phyloP scores from a whole-genome alignment of 2,329 filamentous ascomycete genomes.

The Colletotrichum sp. region DNA sequence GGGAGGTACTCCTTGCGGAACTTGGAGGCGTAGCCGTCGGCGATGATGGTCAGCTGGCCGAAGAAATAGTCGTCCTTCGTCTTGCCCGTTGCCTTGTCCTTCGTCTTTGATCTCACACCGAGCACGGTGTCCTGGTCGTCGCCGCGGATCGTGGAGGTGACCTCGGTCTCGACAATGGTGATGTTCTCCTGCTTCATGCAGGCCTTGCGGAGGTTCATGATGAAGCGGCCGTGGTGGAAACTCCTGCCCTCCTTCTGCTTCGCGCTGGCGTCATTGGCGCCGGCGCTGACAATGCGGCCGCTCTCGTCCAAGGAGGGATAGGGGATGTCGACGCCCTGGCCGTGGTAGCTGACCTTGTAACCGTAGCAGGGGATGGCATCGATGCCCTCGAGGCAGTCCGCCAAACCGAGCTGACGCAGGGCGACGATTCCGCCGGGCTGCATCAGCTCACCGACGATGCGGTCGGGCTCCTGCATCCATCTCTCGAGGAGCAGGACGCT shows the following conservation, averaged over 20 bases:
- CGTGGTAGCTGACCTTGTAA: constrained; percentile 87
- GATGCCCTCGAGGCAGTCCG: constrained; percentile 84
- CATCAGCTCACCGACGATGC: constrained; percentile 93
- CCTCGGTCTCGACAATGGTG: constrained; percentile 89
- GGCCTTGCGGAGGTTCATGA: constrained; percentile 78
- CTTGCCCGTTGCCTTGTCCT: constrained; percentile 57
- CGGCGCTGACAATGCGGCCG: constrained; percentile 31
- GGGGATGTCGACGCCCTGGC: constrained; percentile 73
- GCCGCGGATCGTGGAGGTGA: constrained; percentile 75
- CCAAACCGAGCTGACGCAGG: constrained; percentile 79
- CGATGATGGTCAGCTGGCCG: constrained; percentile 84
- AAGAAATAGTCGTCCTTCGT: constrained; percentile 81
- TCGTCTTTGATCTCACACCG: constrained; percentile 79
- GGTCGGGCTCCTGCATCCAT: constrained; percentile 89
- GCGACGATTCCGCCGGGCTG: constrained; percentile 90
- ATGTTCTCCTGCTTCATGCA: constrained; percentile 82
- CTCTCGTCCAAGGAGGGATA: constrained; percentile 72
- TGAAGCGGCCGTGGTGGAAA: constrained; percentile 96
- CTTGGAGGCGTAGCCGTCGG: constrained; percentile 91
- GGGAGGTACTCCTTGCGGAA: constrained; percentile 83
- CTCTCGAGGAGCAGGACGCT: constrained; percentile 90
- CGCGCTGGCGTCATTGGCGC: constrained; percentile 16
- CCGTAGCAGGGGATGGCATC: constrained; percentile 84
- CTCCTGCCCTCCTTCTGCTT: constrained; percentile 68
- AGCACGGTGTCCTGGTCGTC: constrained; percentile 74